Base-by-base conservation (phyloP, 2,329 filamentous ascomycete species). In the Neonectria neomacrospora region DNA sequence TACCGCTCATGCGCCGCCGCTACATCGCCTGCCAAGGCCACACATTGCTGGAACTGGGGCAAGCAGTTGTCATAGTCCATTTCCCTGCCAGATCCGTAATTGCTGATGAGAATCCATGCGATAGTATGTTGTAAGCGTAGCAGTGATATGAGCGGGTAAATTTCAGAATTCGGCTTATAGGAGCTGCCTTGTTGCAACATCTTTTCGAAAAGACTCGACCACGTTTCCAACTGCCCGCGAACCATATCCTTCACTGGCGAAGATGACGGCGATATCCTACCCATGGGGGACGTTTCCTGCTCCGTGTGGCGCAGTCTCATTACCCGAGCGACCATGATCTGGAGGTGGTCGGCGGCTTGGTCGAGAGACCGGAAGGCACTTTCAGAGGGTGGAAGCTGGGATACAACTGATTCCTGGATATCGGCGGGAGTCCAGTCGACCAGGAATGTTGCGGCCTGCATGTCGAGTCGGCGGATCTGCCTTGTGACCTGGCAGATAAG, bases 381-480 rank as follows among this genome's bases (percentile, higher is more conserved):
- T 20, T 61, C 51, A 28, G 44, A 65, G 28, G 63, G 41, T 48
- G 48, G 47, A 62, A 70, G 53, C 47, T 54, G 60, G 42, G 60
- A 58, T 28, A 39, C 59, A 45, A 64, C 45, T 58, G 58, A 65
- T 32, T 75, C 68, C 66, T 75, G 58, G 26, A 75, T 63, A 59
- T 72, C 62, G 14, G 50, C 55, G 26, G 77, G 77, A n/a, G 68
- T 74, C 76, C 76, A 77, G 61, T 77, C 76, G 37, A 75, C 52
- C 23, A 79, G 64, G 68, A 76, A 79, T 18, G 65, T 72, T 9
- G 62, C 71, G 16, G 77, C 75, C 66, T 79, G 77, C 71, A 77
- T 73, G 59, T 80, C 77, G 28, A 78, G 76, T 61, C 77, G 77
- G 45, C 68, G 74, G 53, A 79, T 76, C 62, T 79, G 77, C 48